Base-by-base conservation (phyloP, 164 flowering plant genomes). In the Amborella trichopoda region DNA sequence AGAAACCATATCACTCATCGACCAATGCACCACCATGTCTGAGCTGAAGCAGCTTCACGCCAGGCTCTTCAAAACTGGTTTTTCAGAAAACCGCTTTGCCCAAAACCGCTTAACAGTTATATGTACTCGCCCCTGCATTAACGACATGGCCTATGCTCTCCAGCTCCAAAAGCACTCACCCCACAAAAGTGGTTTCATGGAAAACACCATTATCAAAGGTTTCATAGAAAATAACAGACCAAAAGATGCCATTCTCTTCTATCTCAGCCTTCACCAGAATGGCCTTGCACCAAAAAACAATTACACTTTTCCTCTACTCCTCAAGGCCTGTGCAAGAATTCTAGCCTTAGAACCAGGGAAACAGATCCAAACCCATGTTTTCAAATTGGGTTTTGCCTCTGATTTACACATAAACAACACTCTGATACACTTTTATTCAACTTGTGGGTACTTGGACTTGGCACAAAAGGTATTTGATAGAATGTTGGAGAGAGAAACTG, bases 251-350 rank as follows among this genome's bases (percentile, higher is more conserved):
- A 17, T 57, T 36, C 36, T 19, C 32, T 57, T 57, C 50, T 44
- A 57, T 38, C 44, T 38, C 23, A 34, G 37, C 24, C 27, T 50
- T 26, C 55, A 57, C 33, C 22, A 11, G 14, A 9, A 27, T 25
- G 60, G 54, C n/a, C 28, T 57, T 28, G n/a, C n/a, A n/a, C 50
- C 36, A 14, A 39, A 44, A 28, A 50, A 57, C 19, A 12, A 44
- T 11, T 50, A 43, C 50, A 58, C 62, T 28, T 58, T 51, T 6
- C 56, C 62, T 11, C 23, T 32, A 8, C 27, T 51, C 16, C 42
- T 58, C 26, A 58, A 50, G 23, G 50, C 55, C 18, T 58, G 55
- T 12, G 33, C 61, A 17, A 45, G 55, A 4, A 50, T 58, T 23
- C n/a, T 22, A 18, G 50, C 39, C 1, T 23, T 50, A 2, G 40